Evolutionary conservation across 352 stramenopile genomes (phyloP).

Genomic region (Globisporangium nodosum): DNA sequence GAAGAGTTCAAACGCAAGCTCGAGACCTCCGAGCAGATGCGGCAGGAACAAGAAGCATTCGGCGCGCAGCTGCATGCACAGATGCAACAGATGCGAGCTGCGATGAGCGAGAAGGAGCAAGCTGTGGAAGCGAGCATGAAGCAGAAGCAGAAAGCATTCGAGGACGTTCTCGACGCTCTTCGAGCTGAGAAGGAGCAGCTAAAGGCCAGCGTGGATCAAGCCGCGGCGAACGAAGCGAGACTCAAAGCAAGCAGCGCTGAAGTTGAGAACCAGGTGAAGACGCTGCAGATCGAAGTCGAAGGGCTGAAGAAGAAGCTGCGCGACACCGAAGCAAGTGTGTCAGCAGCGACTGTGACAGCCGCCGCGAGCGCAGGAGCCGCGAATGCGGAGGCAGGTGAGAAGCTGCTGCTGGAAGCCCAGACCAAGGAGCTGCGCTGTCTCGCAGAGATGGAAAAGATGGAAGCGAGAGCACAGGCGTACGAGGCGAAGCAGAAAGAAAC

Average conservation of each 20-base stretch:
- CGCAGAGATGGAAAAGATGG: constrained; percentile 68
- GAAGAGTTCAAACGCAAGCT: constrained; percentile 66
- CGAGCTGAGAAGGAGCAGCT: constrained; percentile 39
- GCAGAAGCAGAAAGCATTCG: constrained; percentile 27
- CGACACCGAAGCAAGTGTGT: constrained; percentile 13
- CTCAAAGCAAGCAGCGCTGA: constrained; percentile 25
- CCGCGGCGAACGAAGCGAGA: constrained; percentile 18
- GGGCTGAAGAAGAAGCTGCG: constrained; percentile 31
- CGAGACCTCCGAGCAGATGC: constrained; percentile 58
- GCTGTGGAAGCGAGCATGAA: constrained; percentile 34
- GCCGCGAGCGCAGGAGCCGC: constrained; percentile 2
- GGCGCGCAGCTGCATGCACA: constrained; percentile 44
- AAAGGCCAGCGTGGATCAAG: constrained; percentile 35
- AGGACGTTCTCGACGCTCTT: constrained; percentile 22
- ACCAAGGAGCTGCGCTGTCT: constrained; percentile 65
- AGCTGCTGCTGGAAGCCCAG: constrained; percentile 58
- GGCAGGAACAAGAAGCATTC: constrained; percentile 57
- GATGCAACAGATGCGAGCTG: constrained; percentile 39
- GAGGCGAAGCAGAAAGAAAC: constrained; percentile 38
- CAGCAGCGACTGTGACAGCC: constrained; percentile 1
- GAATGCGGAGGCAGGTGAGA: constrained; percentile 34
- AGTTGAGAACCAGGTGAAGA: constrained; percentile 29
- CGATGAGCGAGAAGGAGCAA: constrained; percentile 43
- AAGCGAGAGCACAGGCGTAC: constrained; percentile 43
- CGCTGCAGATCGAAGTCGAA: constrained; percentile 34